Evolutionary conservation across 345 rosid genomes (phyloP).

Genomic region (Brassica cretica): DNA sequence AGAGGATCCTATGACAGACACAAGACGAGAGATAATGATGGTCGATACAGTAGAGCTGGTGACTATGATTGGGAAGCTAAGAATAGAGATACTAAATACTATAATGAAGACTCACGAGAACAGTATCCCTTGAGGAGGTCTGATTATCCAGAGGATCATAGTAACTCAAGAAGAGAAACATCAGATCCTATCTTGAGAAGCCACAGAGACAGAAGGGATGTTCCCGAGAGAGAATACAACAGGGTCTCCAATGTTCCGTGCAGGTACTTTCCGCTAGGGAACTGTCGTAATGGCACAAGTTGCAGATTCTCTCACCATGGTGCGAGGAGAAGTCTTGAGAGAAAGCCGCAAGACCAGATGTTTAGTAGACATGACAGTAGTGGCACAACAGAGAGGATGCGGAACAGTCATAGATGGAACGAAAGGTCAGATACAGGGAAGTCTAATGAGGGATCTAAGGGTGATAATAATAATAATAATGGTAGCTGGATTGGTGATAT

Average conservation of each 20-base stretch:
- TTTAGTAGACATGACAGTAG: constrained; percentile 35
- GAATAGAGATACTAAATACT: constrained; percentile 52
- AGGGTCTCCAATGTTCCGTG: constrained; percentile 61
- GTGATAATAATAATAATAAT: constrained; percentile 9
- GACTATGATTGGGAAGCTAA: constrained; percentile 61
- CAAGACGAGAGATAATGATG: constrained; percentile 63
- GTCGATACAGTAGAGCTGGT: constrained; percentile 76
- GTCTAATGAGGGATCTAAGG: constrained; percentile 43
- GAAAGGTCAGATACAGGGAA: constrained; percentile 44
- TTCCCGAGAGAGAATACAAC: constrained; percentile 48
- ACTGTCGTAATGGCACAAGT: constrained; percentile 76
- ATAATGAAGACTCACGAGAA: constrained; percentile 48
- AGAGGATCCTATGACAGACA: constrained; percentile 65
- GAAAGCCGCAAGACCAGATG: constrained; percentile 48
- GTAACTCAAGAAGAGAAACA: constrained; percentile 43
- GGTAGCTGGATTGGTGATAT: constrained; percentile 62
- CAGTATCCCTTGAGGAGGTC: constrained; percentile 39
- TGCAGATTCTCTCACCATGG: constrained; percentile 78
- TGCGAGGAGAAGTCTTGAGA: constrained; percentile 53
- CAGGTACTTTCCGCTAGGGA: constrained; percentile 76
- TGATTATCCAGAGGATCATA: constrained; percentile 47
- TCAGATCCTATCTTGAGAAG: constrained; percentile 41
- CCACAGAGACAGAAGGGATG: constrained; percentile 44
- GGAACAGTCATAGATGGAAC: constrained; percentile 49
- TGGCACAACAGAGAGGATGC: constrained; percentile 42